Evolutionary conservation across 495 filamentous ascomycete species (phyloP).

Genomic region (Tricharina praecox): DNA sequence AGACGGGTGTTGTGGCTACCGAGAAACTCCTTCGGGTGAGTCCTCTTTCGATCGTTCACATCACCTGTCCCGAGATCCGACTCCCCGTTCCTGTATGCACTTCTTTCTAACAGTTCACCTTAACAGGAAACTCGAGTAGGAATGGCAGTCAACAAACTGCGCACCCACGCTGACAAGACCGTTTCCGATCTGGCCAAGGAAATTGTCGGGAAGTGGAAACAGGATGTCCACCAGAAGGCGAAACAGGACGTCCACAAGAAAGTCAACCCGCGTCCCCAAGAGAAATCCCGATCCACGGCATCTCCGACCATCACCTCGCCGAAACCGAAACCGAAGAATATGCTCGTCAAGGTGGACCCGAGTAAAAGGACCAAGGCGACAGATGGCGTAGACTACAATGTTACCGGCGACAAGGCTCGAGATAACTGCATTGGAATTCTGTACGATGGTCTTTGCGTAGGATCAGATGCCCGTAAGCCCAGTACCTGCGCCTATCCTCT

Average conservation of each 20-base stretch:
- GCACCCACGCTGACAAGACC: constrained; percentile 55
- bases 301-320: constrained; percentile 28
- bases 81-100: too few species aligned
- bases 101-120: too few species aligned
- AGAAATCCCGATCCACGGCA: constrained; percentile 28
- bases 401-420: constrained; percentile 52
- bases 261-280: constrained; percentile 33
- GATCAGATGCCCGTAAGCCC: constrained; percentile 37
- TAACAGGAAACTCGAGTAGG: constrained; percentile 83
- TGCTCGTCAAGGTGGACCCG: constrained; percentile 46
- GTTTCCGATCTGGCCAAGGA: constrained; percentile 56
- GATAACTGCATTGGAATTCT: constrained; percentile 77
- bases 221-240: constrained; percentile 53
- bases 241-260: constrained; percentile 41
- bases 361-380: constrained; percentile 63
- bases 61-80: too few species aligned
- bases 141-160: constrained; percentile 68
- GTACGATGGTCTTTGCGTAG: constrained; percentile 63
- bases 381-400: constrained; percentile 54
- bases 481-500: too few species aligned
- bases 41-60: constrained; percentile 12
- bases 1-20: constrained; percentile 59
- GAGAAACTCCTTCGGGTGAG: constrained; percentile 67
- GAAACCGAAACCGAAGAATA: constrained; percentile 31
- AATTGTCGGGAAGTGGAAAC: constrained; percentile 77